Evolutionary conservation across 306 rosid genomes (phyloP), one percentile per base, ranked within the genome.

Genomic region (Spatholobus suberectus): DNA sequence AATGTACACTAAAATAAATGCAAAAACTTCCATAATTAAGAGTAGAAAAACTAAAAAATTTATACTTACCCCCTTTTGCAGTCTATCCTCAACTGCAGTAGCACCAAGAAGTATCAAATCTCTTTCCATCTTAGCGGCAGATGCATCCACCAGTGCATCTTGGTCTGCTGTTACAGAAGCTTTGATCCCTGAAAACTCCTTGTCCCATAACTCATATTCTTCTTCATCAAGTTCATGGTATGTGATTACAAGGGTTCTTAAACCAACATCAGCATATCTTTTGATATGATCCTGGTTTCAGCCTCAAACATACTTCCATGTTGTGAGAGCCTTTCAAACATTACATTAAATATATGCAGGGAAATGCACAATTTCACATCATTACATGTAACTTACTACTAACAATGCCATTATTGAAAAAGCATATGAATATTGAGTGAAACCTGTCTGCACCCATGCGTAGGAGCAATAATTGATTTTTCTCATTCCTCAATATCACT

Each of bases 361-460:
- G 61, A 82, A 67, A 84, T 83, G 44, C 71, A 84, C 54, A 72
- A 18, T 69, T 71, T 73, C 55, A 67, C 77, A 77, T 84, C 66
- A 68, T 70, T 13, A 82, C 29, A 73, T 15, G 76, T 57, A 87
- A 84, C 85, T 80, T 82, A 76, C 44, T 77, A 68, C 65, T 63
- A 55, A 70, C 49, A 82, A 69, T 54, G 44, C 59, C 70, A 77
- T 55, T 63, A 76, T 73, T 55, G 27, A 70, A 44, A 77, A 75
- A 76, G 76, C 51, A 82, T 55, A 66, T 57, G 70, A 49, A 71
- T 79, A 61, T 41, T 61, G 47, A 73, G 71, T 76, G 84, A 86
- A 88, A 94, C 98, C 97, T 94, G 91, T 94, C 98, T 18, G 97
- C 98, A 73, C 98, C 98, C 89, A 92, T 94, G 94, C 93, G 84